These are phyloP conservation scores for Pseudonitzschia delicatissima DNA, from an alignment of 108 stramenopile species.

Conservation along the genomic window DNA sequence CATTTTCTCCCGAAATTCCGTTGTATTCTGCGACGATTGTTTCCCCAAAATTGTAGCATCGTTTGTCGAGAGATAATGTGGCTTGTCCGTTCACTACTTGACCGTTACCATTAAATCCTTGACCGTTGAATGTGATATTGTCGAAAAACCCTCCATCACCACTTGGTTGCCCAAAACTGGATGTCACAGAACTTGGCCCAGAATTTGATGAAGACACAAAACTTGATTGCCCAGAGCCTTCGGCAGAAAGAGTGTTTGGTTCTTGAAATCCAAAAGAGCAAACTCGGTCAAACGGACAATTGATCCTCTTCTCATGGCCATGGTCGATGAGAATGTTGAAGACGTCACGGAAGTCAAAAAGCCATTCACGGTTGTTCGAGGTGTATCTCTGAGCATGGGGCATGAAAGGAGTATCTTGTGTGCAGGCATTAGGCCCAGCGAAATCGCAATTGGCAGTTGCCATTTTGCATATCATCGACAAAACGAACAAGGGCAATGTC, in stretches of 20 bases:
- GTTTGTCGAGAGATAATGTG: constrained; percentile 1
- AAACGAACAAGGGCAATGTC: constrained; percentile 43
- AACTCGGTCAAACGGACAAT: constrained; percentile 1
- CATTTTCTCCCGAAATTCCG: not conserved
- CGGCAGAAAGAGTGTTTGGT: not conserved
- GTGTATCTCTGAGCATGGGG: constrained; percentile 17
- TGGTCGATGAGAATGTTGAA: constrained; percentile 27
- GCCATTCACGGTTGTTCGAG: not conserved
- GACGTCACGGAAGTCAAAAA: constrained; percentile 32
- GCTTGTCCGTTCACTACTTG: not conserved
- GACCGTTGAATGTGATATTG: too few species aligned
- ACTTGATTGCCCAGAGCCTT: too few species aligned
- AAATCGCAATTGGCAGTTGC: constrained; percentile 21
- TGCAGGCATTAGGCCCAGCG: constrained; percentile 9
- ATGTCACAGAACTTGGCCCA: too few species aligned
- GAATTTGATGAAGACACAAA: too few species aligned
- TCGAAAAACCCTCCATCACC: too few species aligned
- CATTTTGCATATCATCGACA: constrained; percentile 17
- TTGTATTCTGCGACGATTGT: not conserved
- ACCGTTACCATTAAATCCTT: too few species aligned
- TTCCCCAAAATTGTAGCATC: constrained; percentile 7
- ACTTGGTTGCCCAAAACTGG: too few species aligned
- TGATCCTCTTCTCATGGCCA: constrained; percentile 14
- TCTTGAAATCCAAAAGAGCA: constrained; percentile 7
- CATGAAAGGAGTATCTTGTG: constrained; percentile 25